Conservation (phyloP, 495 filamentous ascomycete species). For the Parmelia sp. region DNA sequence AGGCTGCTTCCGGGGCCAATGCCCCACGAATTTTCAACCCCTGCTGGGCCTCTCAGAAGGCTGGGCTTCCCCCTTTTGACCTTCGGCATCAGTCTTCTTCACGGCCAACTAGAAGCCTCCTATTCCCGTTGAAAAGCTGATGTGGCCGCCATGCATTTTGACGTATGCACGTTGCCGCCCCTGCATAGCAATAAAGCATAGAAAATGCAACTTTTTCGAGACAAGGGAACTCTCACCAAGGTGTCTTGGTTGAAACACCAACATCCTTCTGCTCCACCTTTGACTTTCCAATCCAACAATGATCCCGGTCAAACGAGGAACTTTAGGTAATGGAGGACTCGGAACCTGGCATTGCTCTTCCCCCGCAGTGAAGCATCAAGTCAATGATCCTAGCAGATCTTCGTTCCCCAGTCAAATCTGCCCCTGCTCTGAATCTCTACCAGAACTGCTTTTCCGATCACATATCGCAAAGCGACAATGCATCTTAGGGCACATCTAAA, state of each 20-base stretch:
- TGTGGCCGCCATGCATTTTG: constrained; percentile 1
- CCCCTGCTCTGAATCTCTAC: neutral
- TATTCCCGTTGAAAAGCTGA: neutral
- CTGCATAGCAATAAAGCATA: neutral
- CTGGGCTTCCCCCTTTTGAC: neutral
- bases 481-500: neutral
- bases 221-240: neutral
- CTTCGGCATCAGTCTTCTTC: neutral
- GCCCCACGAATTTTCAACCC: neutral
- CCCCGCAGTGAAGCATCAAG: neutral
- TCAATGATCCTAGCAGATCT: constrained; percentile 3
- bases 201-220: neutral
- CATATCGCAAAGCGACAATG: neutral
- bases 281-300: neutral
- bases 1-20: neutral
- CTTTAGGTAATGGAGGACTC: neutral
- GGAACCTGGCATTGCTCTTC: neutral
- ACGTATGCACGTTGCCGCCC: neutral
- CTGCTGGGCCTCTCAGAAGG: neutral
- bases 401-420: neutral
- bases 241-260: neutral
- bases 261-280: neutral
- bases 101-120: neutral
- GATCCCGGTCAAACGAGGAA: neutral
- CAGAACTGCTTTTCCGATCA: neutral